phyloP scores from a whole-genome alignment of 768 basidiomycete species.

The Chlorophyllum brunneum region DNA sequence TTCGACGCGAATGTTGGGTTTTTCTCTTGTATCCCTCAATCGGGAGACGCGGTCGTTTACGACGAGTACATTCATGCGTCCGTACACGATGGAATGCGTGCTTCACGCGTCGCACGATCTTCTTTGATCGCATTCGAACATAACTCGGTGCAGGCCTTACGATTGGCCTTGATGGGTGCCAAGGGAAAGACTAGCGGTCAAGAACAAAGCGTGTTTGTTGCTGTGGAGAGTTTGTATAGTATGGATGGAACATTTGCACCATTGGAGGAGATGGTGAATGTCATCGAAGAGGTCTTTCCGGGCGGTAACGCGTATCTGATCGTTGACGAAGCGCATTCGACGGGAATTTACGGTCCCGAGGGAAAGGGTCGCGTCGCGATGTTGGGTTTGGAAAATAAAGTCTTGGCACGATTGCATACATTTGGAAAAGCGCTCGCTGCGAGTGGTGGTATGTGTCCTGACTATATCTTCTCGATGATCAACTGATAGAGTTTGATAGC shows the following conservation, averaged over 20 bases:
- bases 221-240: slow-evolving; percentile 87
- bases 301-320: slow-evolving; percentile 65
- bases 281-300: slow-evolving; percentile 60
- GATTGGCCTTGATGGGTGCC: slow-evolving; percentile 38
- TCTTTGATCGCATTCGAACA: slow-evolving; percentile 58
- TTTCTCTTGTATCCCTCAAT: slow-evolving; percentile 76
- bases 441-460: slow-evolving; percentile 66
- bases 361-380: slow-evolving; percentile 73
- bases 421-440: slow-evolving; percentile 91
- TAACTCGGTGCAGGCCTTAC: slow-evolving; percentile 58
- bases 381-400: slow-evolving; percentile 65
- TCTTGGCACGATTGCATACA: slow-evolving; percentile 80
- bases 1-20: slow-evolving; percentile 91
- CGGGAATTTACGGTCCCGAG: slow-evolving; percentile 79
- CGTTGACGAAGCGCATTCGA: slow-evolving; percentile 93
- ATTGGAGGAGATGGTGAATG: slow-evolving; percentile 57
- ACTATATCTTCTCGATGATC: not conserved
- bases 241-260: slow-evolving; percentile 96
- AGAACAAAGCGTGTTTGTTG: slow-evolving; percentile 69
- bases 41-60: slow-evolving; percentile 71
- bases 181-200: slow-evolving; percentile 21
- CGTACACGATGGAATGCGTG: slow-evolving; percentile 87
- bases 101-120: slow-evolving; percentile 41
- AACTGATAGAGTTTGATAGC: slow-evolving; percentile 36
- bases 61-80: slow-evolving; percentile 91